phyloP scores from a whole-genome alignment of 352 stramenopile species.

The Plasmopara halstedii region DNA sequence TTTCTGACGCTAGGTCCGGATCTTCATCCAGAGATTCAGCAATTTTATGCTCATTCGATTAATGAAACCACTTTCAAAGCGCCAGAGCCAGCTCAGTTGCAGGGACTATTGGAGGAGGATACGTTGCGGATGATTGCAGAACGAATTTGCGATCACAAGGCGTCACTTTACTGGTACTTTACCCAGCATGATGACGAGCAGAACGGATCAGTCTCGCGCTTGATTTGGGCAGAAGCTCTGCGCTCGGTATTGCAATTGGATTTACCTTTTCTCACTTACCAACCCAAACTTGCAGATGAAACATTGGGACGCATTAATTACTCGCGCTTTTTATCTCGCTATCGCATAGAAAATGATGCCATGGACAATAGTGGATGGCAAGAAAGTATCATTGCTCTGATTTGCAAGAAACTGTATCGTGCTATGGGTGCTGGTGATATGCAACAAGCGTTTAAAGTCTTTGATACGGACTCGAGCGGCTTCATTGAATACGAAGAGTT shows the following conservation, averaged over 20 bases:
- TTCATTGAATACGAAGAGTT: conserved; percentile 94
- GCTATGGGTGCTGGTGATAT: conserved; percentile 86
- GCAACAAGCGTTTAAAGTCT: conserved; percentile 86
- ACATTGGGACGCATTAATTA: conserved; percentile 84
- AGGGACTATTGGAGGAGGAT: conserved; percentile 81
- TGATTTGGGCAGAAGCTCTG: conserved; percentile 88
- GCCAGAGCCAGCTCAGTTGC: conserved; percentile 58
- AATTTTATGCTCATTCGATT: conserved; percentile 89
- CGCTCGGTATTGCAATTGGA: conserved; percentile 89
- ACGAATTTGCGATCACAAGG: conserved; percentile 88
- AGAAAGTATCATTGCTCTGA: conserved; percentile 84
- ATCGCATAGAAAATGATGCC: conserved; percentile 86
- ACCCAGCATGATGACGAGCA: conserved; percentile 89
- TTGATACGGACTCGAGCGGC: conserved; percentile 85
- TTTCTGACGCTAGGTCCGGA: conserved; percentile 88
- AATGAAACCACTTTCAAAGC: conserved; percentile 73
- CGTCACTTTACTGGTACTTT: conserved; percentile 92
- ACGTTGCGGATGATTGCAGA: conserved; percentile 92
- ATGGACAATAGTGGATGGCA: conserved; percentile 86
- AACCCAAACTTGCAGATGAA: conserved; percentile 79
- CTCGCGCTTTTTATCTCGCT: conserved; percentile 89
- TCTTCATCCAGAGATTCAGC: conserved; percentile 90
- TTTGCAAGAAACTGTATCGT: conserved; percentile 90
- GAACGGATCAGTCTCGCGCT: conserved; percentile 71
- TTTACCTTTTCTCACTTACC: conserved; percentile 87